Base-by-base conservation (phyloP, 2,329 filamentous ascomycete genomes). In the Triangularia verruculosa region DNA sequence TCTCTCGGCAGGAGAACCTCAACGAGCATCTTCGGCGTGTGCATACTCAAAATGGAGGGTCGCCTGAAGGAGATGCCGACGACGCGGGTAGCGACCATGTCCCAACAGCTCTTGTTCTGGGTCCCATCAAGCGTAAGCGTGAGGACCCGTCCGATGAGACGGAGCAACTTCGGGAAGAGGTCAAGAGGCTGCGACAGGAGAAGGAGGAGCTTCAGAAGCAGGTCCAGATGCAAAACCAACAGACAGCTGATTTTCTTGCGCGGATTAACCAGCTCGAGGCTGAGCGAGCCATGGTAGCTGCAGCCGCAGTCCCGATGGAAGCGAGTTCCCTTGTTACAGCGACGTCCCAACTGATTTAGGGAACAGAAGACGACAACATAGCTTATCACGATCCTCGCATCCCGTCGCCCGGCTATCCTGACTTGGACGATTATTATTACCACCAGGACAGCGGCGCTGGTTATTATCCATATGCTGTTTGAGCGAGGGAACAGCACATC, bases 1-100 rank as follows among this genome's bases (percentile, higher is more conserved):
- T 98, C 75, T 96, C 93, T 8, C 87, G 94, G 57, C 91, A 93
- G 72, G 94, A 98, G 78, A 98, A 98, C 71, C 82, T 97, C 3
- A 93, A 94, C 73, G 94, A 98, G 77, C 94, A 98, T 77, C 80
- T 97, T 17, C 90, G 94, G 20, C 88, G 94, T 25, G 91, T 96
- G n/a, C 94, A 98, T 74, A 89, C 84, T 51, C 81, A 82, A 56
- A 78, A 80, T 47, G 77, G 73, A 27, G 63, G 70, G 65, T 71
- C 73, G 56, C 74, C 77, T 22, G 74, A 71, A 17, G 74, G 73
- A 25, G 78, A 80, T 32, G 77, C 76, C 28, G 81, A 80, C 34
- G 80, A 82, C 59, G 79, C 79, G 57, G 81, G 83, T 5, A 79
- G 77, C 67, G 80, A 82, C 64, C 78, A 75, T 66, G 79, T 80